Evolutionary conservation across 192 early-diverging fungal genomes (phyloP).

Genomic region (Rhizoclosmatium globosum): DNA sequence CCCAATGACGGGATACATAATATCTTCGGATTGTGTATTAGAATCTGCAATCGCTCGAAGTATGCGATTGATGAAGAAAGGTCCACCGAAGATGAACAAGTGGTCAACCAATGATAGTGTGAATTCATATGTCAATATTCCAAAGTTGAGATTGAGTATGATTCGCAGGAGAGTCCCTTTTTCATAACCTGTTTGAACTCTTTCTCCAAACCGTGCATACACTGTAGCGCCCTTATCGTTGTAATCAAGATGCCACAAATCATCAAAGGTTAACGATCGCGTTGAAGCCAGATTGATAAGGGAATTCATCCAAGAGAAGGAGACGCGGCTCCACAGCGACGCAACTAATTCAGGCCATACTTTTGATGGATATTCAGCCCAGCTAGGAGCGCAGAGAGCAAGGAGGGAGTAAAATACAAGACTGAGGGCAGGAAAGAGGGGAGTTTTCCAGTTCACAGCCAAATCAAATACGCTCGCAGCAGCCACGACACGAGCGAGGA

Average conservation of each 20-base stretch:
- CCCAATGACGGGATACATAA: slow-evolving; percentile 32
- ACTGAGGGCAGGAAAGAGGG: too few species aligned
- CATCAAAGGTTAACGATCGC: slow-evolving; percentile 35
- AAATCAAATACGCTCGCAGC: too few species aligned
- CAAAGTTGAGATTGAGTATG: slow-evolving; percentile 17
- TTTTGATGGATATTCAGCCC: not conserved
- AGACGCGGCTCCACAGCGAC: slow-evolving; percentile 40
- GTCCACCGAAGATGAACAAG: slow-evolving; percentile 33
- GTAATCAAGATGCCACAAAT: slow-evolving; percentile 54
- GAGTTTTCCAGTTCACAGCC: too few species aligned
- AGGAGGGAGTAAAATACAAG: too few species aligned
- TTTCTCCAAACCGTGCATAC: slow-evolving; percentile 7
- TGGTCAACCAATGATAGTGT: slow-evolving; percentile 35
- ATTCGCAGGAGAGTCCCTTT: slow-evolving; percentile 18
- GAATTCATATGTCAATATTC: slow-evolving; percentile 31
- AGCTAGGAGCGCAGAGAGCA: too few species aligned
- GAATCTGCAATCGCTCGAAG: slow-evolving; percentile 24
- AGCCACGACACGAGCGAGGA: too few species aligned
- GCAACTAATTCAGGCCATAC: slow-evolving; percentile 31
- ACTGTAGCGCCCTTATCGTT: slow-evolving; percentile 32
- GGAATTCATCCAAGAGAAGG: slow-evolving; percentile 58
- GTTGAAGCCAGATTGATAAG: slow-evolving; percentile 48
- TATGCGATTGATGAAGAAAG: slow-evolving; percentile 32
- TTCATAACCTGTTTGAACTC: not conserved
- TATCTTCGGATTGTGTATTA: slow-evolving; percentile 2